phyloP scores from a whole-genome alignment of 805 yeast genomes.

The Blastobotrys attinorum region DNA sequence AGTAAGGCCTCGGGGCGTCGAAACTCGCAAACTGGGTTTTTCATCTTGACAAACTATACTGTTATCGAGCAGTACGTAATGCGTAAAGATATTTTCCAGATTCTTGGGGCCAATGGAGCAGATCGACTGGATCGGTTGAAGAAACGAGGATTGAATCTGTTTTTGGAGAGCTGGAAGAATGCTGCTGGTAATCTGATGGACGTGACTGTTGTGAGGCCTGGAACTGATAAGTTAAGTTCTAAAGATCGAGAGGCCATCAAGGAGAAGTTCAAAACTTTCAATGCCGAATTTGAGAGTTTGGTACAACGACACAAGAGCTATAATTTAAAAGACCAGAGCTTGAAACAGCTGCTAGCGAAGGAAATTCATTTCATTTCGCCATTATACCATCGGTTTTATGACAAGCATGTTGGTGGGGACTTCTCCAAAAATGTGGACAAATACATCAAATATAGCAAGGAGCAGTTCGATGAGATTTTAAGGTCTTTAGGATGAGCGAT shows the following conservation, averaged over 20 bases:
- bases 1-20: constrained; percentile 34
- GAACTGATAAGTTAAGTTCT: constrained; percentile 40
- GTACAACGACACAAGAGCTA: constrained; percentile 57
- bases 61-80: constrained; percentile 67
- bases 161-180: constrained; percentile 67
- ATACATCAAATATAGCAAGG: constrained; percentile 54
- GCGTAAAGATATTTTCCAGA: constrained; percentile 31
- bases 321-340: constrained; percentile 55
- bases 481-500: constrained; percentile 24
- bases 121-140: constrained; percentile 60
- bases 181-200: constrained; percentile 74
- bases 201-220: constrained; percentile 59
- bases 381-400: constrained; percentile 76
- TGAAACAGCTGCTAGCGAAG: constrained; percentile 54
- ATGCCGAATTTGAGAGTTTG: constrained; percentile 73
- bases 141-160: constrained; percentile 64
- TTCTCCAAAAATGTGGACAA: constrained; percentile 63
- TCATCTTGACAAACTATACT: constrained; percentile 61
- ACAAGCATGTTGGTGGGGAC: constrained; percentile 62
- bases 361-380: constrained; percentile 75
- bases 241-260: constrained; percentile 77
- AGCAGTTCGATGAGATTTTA: constrained; percentile 33
- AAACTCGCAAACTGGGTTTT: constrained; percentile 48
- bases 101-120: constrained; percentile 52
- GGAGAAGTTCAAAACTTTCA: constrained; percentile 77